Base-by-base conservation (phyloP, 106 monocot species). In the Platanthera guangdongensis region DNA sequence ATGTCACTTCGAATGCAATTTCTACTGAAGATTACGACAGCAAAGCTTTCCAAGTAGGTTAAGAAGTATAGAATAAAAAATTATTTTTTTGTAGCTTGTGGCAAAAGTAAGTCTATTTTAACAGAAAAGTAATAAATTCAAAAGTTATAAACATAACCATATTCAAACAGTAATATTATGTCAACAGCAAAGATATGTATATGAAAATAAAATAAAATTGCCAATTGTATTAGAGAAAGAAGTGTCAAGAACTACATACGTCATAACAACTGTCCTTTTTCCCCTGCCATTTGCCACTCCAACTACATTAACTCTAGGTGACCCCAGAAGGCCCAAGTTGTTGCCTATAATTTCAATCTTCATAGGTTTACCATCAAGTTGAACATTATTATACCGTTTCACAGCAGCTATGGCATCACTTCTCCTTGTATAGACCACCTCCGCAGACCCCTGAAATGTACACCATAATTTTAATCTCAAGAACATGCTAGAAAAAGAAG, bases 351-450 rank as follows among this genome's bases (percentile, higher is more conserved):
- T 81, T 83, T 97, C 97, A 60, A 97, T 97, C 75, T 94, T 97
- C 97, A 97, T 97, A 59, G 89, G 71, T 75, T 94, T 97, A 64
- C 97, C 97, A 91, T 97, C 97, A 73, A 97, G 84, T 72, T 91
- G 91, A 62, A 97, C 97, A 85, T 89, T 97, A 74, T 97, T 91
- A 81, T 97, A 97, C 45, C 89, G 83, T 74, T 94, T 97, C 19
- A 97, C 60, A 45, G 97, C 93, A 71, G 89, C 86, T 72, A 97
- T 60, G 1, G 93, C 97, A 83, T 94, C 97, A 77, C 93, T 91
- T 80, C 89, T 87, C 76, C 97, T 85, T 18, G 77, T 48, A 79
- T 84, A 97, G 7, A 94, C 78, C 51, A 94, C 97, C 73, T 97
- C 97, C 14, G 97, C 97, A 28, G 97, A 84, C 70, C 97, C 97